Evolutionary conservation across 306 rosid genomes (phyloP).

Genomic region (Pyrus bretschneideri): DNA sequence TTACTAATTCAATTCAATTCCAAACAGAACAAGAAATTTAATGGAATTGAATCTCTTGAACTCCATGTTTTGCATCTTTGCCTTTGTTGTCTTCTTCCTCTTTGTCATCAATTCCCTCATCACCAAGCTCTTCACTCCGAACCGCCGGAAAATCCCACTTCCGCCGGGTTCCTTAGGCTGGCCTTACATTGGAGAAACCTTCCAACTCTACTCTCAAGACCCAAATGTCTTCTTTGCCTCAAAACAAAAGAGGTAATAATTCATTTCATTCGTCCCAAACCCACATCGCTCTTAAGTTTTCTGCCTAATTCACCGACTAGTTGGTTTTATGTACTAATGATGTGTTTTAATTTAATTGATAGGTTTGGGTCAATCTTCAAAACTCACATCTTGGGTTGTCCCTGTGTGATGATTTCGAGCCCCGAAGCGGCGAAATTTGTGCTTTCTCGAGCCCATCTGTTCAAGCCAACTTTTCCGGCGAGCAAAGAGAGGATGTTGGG

Average conservation of each 20-base stretch:
- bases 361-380: conserved; percentile 94
- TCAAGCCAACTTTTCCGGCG: conserved; percentile 92
- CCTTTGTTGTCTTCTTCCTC: conserved; percentile 22
- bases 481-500: conserved; percentile 98
- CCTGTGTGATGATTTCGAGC: conserved; percentile 88
- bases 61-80: conserved; percentile 8
- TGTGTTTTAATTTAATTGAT: background rate
- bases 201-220: conserved; percentile 92
- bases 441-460: conserved; percentile 60
- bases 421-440: conserved; percentile 92
- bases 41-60: background rate
- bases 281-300: background rate
- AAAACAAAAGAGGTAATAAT: conserved; percentile 50
- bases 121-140: conserved; percentile 24
- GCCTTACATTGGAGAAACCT: conserved; percentile 87
- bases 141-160: conserved; percentile 37
- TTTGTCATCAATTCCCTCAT: conserved; percentile 20
- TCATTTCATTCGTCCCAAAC: background rate
- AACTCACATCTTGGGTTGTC: conserved; percentile 95
- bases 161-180: conserved; percentile 88
- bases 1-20: background rate
- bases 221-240: conserved; percentile 84
- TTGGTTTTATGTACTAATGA: background rate
- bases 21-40: background rate
- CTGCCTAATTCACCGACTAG: background rate